Percentiles rank a stretch among this genome's conserved stretches.
phyloP scores from a whole-genome alignment of 306 rosid genomes.

The Quercus parvula region DNA sequence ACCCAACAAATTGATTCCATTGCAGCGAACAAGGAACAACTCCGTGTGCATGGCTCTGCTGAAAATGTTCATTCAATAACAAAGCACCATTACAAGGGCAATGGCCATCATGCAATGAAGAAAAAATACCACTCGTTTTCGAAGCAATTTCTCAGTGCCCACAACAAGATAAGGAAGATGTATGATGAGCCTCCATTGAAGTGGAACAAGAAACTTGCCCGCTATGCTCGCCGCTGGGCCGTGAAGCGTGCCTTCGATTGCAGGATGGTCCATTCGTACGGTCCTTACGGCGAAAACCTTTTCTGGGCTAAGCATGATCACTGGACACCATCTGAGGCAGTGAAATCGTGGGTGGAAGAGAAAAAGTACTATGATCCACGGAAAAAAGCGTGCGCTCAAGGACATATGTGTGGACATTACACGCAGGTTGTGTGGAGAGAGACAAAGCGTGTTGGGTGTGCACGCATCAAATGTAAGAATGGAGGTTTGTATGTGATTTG shows the following conservation, averaged over 20 bases:
- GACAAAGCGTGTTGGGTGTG: slow-evolving; percentile 27
- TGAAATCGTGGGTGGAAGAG: slow-evolving; percentile 31
- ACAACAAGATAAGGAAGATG: slow-evolving; percentile 20
- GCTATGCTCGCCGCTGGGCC: slow-evolving; percentile 35
- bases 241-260: slow-evolving; percentile 13
- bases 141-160: slow-evolving; percentile 27
- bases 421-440: slow-evolving; percentile 46
- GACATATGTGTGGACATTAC: slow-evolving; percentile 44
- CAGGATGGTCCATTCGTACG: slow-evolving; percentile 33
- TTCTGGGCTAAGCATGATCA: slow-evolving; percentile 34
- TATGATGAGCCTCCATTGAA: not conserved
- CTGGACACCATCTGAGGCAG: slow-evolving; percentile 30
- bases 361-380: not conserved
- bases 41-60: too few relatives aligned
- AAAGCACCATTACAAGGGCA: not conserved
- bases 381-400: slow-evolving; percentile 3
- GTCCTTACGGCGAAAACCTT: slow-evolving; percentile 40
- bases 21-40: not conserved
- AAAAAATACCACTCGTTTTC: not conserved
- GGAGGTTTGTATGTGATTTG: slow-evolving; percentile 32
- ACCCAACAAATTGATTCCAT: not conserved
- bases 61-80: not conserved
- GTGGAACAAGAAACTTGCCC: slow-evolving; percentile 32
- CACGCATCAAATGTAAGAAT: slow-evolving; percentile 8
- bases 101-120: not conserved